These are phyloP conservation scores for Barnettozyma salicaria DNA, from an alignment of 805 yeast species.

Conservation along the genomic window DNA sequence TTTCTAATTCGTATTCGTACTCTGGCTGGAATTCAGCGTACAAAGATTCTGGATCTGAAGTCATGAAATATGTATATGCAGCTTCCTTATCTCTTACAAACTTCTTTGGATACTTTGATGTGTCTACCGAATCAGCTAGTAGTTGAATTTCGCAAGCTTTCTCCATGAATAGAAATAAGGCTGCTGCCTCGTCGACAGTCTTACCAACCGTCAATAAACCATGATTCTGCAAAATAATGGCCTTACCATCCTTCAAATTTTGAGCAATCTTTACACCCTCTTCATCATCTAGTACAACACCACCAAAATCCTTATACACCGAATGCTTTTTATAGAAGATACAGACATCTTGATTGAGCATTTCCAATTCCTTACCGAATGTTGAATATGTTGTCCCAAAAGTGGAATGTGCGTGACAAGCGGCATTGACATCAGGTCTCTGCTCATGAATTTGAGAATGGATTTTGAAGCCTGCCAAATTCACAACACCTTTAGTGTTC, in stretches of 20 bases:
- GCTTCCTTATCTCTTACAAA: conserved; percentile 59
- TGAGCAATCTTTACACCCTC: conserved; percentile 60
- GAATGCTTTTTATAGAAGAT: conserved; percentile 58
- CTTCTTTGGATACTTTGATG: conserved; percentile 31
- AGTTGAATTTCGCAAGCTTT: conserved; percentile 61
- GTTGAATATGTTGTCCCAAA: conserved; percentile 62
- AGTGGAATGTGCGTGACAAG: conserved; percentile 64
- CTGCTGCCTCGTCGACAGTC: conserved; percentile 73
- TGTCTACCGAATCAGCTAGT: conserved; percentile 49
- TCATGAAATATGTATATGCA: conserved; percentile 52
- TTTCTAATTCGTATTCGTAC: conserved; percentile 40
- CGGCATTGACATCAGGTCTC: conserved; percentile 65
- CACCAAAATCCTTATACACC: conserved; percentile 68
- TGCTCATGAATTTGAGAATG: conserved; percentile 64
- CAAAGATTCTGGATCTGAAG: conserved; percentile 60
- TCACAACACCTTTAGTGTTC: conserved; percentile 45
- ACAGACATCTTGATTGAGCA: conserved; percentile 78
- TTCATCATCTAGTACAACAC: conserved; percentile 62
- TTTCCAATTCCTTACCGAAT: conserved; percentile 62
- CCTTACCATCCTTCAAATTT: conserved; percentile 50
- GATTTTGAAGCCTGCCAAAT: conserved; percentile 66
- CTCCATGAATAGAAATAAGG: conserved; percentile 57
- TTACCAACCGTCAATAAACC: conserved; percentile 66
- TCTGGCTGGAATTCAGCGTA: conserved; percentile 75
- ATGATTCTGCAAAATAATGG: conserved; percentile 62